Conservation (phyloP, 345 rosid genomes). For the Brassica rapa region DNA sequence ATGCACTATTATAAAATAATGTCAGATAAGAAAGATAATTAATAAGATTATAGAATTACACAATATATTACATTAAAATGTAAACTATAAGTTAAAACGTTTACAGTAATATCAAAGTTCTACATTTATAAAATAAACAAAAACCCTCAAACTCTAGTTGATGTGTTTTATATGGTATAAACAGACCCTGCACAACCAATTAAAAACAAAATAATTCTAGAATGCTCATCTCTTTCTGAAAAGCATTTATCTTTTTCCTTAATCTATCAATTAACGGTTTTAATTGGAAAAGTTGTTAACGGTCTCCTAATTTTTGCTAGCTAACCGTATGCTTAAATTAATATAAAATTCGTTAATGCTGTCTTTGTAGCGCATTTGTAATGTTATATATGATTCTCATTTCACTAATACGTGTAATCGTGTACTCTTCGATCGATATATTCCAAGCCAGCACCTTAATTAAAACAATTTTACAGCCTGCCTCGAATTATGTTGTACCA, state of each 20-base stretch:
- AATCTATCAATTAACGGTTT: slow-evolving; percentile 9
- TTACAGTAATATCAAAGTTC: too few relatives aligned
- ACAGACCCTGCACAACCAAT: slow-evolving; percentile 21
- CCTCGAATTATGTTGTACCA: neutral
- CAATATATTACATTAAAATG: neutral
- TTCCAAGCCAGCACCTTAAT: slow-evolving; percentile 17
- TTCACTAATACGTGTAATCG: slow-evolving; percentile 12
- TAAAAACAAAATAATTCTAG: neutral
- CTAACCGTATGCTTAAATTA: slow-evolving; percentile 2
- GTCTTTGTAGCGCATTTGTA: slow-evolving; percentile 18
- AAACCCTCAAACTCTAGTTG: neutral
- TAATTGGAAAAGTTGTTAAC: slow-evolving; percentile 40
- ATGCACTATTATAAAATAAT: neutral
- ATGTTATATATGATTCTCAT: slow-evolving; percentile 10
- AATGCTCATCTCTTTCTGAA: slow-evolving; percentile 29
- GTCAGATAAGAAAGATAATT: neutral
- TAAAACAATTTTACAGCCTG: neutral
- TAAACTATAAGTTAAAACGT: neutral
- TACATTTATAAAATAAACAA: neutral
- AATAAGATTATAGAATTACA: neutral
- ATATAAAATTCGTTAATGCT: slow-evolving; percentile 19
- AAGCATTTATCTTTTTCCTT: slow-evolving; percentile 34
- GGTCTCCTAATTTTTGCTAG: slow-evolving; percentile 29
- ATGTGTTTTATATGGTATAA: slow-evolving; percentile 8
- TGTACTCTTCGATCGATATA: neutral